phyloP scores from a whole-genome alignment of 164 flowering plant species.

The grape (Vitis vinifera) region ASM3070453v1 NC_081808.1:10541501-10542000 shows the following conservation, averaged over 20 bases:
- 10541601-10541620: too few species aligned
- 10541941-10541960: constrained; percentile 15
- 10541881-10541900: constrained; percentile 1
- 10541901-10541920: constrained; percentile 3
- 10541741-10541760: constrained; percentile 5
- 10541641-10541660: background rate
- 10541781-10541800: too few species aligned
- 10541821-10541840: background rate
- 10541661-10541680: background rate
- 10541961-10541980: constrained; percentile 11
- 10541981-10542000: constrained; percentile 11
- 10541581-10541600: too few species aligned
- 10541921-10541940: constrained; percentile 9
- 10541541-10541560: too few species aligned
- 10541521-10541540: too few species aligned
- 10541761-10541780: background rate
- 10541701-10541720: background rate
- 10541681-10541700: constrained; percentile 10
- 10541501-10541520: too few species aligned
- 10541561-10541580: too few species aligned
- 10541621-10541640: background rate
- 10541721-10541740: background rate
- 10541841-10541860: constrained; percentile 4
- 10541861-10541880: constrained; percentile 1
- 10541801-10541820: too few species aligned